Evolutionary conservation across 306 rosid species (phyloP).

Genomic region (Aeschynomene evenia): DNA sequence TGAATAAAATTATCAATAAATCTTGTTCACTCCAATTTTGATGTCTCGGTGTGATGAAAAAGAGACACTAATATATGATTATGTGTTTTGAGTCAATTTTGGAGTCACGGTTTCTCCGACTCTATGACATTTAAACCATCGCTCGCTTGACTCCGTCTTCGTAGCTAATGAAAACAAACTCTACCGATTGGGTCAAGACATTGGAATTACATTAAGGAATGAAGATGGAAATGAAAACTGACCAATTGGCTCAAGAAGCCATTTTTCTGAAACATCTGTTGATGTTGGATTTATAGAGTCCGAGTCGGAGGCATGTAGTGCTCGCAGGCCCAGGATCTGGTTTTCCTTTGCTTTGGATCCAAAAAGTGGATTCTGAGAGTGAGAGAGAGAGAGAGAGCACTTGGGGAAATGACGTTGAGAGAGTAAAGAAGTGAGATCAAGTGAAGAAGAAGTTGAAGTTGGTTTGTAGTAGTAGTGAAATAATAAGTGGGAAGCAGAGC

Average conservation of each 20-base stretch:
- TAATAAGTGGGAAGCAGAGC: slow-evolving; percentile 8
- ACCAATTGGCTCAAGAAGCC: slow-evolving; percentile 96
- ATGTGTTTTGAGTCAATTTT: too few species aligned
- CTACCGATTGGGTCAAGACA: too few species aligned
- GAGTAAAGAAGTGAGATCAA: slow-evolving; percentile 33
- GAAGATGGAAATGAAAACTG: slow-evolving; percentile 16
- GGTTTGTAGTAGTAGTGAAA: slow-evolving; percentile 34
- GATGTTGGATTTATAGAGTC: slow-evolving; percentile 38
- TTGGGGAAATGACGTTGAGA: slow-evolving; percentile 35
- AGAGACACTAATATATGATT: too few species aligned
- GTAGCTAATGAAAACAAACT: too few species aligned
- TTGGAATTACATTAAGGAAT: background rate
- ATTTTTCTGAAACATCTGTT: slow-evolving; percentile 41
- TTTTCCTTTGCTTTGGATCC: slow-evolving; percentile 30
- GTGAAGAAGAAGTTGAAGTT: slow-evolving; percentile 36
- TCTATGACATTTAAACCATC: too few species aligned
- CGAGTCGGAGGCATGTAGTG: slow-evolving; percentile 49
- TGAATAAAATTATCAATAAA: too few species aligned
- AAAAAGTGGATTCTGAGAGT: too few species aligned
- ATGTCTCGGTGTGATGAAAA: too few species aligned
- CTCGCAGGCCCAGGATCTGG: slow-evolving; percentile 21
- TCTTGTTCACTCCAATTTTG: too few species aligned
- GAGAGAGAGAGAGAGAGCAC: slow-evolving; percentile 37
- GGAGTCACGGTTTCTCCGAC: too few species aligned
- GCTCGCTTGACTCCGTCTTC: too few species aligned